Evolutionary conservation across 2,329 filamentous ascomycete species (phyloP).

Genomic region (Monilinia vaccinii-corymbosi): DNA sequence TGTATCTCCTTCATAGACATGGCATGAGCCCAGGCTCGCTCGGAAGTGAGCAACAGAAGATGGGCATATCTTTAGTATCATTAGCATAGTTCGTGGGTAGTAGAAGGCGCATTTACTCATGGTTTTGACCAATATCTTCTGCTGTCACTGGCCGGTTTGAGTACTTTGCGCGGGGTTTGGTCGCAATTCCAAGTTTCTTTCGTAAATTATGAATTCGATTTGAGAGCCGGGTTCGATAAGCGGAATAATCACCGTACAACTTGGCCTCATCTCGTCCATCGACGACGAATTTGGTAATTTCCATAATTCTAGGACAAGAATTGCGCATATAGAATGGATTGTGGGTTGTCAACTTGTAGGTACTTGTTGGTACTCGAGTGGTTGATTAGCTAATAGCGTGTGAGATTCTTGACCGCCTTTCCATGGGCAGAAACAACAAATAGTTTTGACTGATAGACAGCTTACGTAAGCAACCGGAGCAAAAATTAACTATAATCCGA

Average conservation of each 20-base stretch:
- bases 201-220: constrained; percentile 75
- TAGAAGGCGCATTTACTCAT: constrained; percentile 53
- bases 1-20: constrained; percentile 88
- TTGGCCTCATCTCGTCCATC: constrained; percentile 74
- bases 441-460: background rate
- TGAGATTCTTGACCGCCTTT: background rate
- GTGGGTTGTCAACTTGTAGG: background rate
- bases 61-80: constrained; percentile 52
- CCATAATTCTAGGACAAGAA: constrained; percentile 14
- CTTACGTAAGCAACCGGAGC: constrained; percentile 2
- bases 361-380: too few relatives aligned
- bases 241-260: constrained; percentile 78
- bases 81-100: constrained; percentile 11
- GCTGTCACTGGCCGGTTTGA: constrained; percentile 63
- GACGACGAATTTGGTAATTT: constrained; percentile 69
- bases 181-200: constrained; percentile 76
- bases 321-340: background rate
- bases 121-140: constrained; percentile 63
- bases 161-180: constrained; percentile 81
- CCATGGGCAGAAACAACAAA: too few relatives aligned
- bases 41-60: constrained; percentile 75
- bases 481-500: constrained; percentile 8
- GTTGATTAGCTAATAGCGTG: too few relatives aligned
- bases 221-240: constrained; percentile 71
- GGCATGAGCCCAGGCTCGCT: constrained; percentile 90